Percentiles rank a stretch among this genome's conserved stretches.
phyloP scores from a whole-genome alignment of 1,139 yeast species.

The Chernovozyma aurita region DNA sequence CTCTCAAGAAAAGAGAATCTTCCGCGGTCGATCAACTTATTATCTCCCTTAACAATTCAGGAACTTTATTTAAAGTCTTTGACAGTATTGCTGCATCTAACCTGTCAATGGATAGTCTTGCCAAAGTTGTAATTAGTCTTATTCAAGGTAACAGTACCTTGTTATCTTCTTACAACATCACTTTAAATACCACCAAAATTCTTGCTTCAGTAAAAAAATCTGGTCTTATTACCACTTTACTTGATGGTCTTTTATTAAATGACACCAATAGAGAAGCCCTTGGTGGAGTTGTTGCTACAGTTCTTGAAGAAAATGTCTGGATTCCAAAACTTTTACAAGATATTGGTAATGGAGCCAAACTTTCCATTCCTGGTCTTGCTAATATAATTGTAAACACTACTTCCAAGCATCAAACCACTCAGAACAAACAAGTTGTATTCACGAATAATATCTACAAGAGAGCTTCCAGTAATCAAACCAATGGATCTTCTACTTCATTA shows the following conservation, averaged over 20 bases:
- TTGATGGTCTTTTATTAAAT: conserved; percentile 23
- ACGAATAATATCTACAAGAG: conserved; percentile 11
- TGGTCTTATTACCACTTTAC: conserved; percentile 24
- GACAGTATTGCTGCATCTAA: conserved; percentile 25
- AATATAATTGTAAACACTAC: conserved; percentile 22
- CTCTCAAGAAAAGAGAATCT: not conserved
- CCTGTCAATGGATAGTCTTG: conserved; percentile 19
- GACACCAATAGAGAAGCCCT: conserved; percentile 24
- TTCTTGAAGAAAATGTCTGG: conserved; percentile 24
- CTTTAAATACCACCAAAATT: conserved; percentile 20
- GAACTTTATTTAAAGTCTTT: conserved; percentile 25
- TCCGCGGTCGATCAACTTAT: conserved; percentile 18
- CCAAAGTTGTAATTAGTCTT: conserved; percentile 15
- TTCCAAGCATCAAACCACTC: conserved; percentile 16
- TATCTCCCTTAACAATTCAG: conserved; percentile 20
- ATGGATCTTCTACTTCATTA: conserved; percentile 33
- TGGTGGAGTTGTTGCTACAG: conserved; percentile 22
- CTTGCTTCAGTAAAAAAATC: conserved; percentile 16
- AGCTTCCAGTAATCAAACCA: conserved; percentile 10
- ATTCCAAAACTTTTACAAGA: conserved; percentile 26
- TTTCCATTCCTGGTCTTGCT: conserved; percentile 26
- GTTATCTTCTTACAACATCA: conserved; percentile 15
- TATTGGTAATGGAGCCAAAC: conserved; percentile 27
- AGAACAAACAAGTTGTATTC: conserved; percentile 4
- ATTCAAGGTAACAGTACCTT: conserved; percentile 9